Conservation (phyloP, 176 grass and related monocot species). For the Hordeum marinum region DNA sequence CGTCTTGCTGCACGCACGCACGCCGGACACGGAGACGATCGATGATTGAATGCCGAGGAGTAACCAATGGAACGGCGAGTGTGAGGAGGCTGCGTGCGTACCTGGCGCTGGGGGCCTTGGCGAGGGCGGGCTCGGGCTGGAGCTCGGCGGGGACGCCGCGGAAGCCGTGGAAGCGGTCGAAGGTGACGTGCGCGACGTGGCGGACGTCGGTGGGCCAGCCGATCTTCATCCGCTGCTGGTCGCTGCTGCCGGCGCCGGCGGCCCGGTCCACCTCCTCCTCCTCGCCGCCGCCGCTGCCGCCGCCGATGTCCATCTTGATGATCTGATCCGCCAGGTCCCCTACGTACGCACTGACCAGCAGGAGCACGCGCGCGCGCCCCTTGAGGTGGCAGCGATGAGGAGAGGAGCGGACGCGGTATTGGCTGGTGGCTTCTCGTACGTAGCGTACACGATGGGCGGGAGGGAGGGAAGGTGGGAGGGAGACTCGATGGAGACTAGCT, state of each 20-base stretch:
- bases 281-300: not conserved
- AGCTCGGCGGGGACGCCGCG: slow-evolving; percentile 75
- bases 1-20: slow-evolving; percentile 28
- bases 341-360: not conserved
- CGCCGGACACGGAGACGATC: not conserved
- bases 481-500: not conserved
- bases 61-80: not conserved
- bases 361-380: not conserved
- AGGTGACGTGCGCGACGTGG: slow-evolving; percentile 87
- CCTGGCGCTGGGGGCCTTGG: slow-evolving; percentile 64
- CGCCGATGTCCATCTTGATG: not conserved
- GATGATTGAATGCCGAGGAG: not conserved
- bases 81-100: not conserved
- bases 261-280: slow-evolving; percentile 13
- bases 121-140: slow-evolving; percentile 28
- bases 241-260: not conserved
- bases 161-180: slow-evolving; percentile 88
- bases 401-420: not conserved
- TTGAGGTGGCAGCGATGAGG: not conserved
- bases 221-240: slow-evolving; percentile 45
- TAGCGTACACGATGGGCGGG: not conserved
- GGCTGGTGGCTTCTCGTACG: not conserved
- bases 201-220: slow-evolving; percentile 78
- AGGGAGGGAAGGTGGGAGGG: not conserved
- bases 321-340: not conserved